Conservation (phyloP, 306 rosid genomes). For the Oxytropis ochrocephala region DNA sequence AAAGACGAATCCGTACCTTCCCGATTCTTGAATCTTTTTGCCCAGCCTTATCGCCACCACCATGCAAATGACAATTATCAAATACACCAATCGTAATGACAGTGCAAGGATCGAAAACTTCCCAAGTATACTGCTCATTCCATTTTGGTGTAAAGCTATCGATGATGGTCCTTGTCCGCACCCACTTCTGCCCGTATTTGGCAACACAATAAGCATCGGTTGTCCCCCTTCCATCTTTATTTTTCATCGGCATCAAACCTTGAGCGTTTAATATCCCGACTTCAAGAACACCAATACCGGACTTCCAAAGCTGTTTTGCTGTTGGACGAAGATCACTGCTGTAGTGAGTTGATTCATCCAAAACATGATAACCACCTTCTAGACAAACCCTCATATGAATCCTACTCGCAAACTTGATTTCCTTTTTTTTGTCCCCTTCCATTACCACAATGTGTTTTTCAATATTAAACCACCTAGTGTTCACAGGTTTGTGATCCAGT, state of each 20-base stretch:
- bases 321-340: conserved; percentile 99
- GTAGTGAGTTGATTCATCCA: conserved; percentile 93
- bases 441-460: conserved; percentile 54
- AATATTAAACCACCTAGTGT: conserved; percentile 71
- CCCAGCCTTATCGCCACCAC: conserved; percentile 77
- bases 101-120: conserved; percentile 94
- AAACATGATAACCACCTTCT: conserved; percentile 94
- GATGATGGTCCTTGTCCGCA: conserved; percentile 91
- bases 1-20: conserved; percentile 91
- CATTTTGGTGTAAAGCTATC: conserved; percentile 86
- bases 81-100: conserved; percentile 92
- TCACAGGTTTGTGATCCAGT: conserved; percentile 79
- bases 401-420: conserved; percentile 81
- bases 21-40: conserved; percentile 73
- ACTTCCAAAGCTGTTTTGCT: conserved; percentile 80
- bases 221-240: conserved; percentile 76
- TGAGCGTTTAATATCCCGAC: conserved; percentile 85
- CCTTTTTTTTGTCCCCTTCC: conserved; percentile 96
- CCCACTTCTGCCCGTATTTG: conserved; percentile 95
- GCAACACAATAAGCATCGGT: conserved; percentile 96
- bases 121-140: conserved; percentile 99
- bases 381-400: conserved; percentile 87
- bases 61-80: conserved; percentile 88
- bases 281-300: conserved; percentile 83
- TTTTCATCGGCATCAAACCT: conserved; percentile 92